Percentiles rank a stretch among this genome's conserved stretches.
phyloP scores from a whole-genome alignment of 139 green algal genomes.

The Coelastrella sp. region DNA sequence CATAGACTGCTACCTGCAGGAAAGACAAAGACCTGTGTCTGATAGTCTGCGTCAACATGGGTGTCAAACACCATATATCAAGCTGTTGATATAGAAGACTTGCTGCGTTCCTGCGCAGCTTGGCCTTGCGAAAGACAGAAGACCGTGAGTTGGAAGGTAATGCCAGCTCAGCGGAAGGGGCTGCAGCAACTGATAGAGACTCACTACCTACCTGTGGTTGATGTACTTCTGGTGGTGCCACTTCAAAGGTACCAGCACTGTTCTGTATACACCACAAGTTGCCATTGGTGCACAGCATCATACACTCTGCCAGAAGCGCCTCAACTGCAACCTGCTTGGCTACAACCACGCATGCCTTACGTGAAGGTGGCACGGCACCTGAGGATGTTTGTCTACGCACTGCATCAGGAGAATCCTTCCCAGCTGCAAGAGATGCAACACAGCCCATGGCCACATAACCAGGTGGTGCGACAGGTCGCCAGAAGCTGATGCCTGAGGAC shows the following conservation, averaged over 20 bases:
- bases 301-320: constrained; percentile 66
- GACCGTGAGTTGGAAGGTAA: too few relatives aligned
- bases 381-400: background rate
- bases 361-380: constrained; percentile 38
- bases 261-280: constrained; percentile 82
- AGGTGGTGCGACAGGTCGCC: constrained; percentile 72
- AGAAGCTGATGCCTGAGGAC: constrained; percentile 63
- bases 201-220: constrained; percentile 40
- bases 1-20: constrained; percentile 50
- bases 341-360: constrained; percentile 61
- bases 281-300: constrained; percentile 61
- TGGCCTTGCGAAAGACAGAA: too few relatives aligned
- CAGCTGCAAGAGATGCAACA: constrained; percentile 58
- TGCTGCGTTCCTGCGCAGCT: too few relatives aligned
- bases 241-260: constrained; percentile 69
- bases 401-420: background rate
- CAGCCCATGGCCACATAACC: constrained; percentile 84
- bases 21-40: background rate
- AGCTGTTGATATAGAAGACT: too few relatives aligned
- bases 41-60: too few relatives aligned
- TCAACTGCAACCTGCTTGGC: constrained; percentile 64
- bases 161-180: too few relatives aligned
- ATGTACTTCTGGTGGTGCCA: constrained; percentile 46
- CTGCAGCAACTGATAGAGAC: too few relatives aligned
- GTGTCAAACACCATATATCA: too few relatives aligned